A percentile compares a stretch with the other conserved stretches of the same genome.
phyloP scores from a whole-genome alignment of 176 grass and related monocot species.

The Leersia perrieri region DNA sequence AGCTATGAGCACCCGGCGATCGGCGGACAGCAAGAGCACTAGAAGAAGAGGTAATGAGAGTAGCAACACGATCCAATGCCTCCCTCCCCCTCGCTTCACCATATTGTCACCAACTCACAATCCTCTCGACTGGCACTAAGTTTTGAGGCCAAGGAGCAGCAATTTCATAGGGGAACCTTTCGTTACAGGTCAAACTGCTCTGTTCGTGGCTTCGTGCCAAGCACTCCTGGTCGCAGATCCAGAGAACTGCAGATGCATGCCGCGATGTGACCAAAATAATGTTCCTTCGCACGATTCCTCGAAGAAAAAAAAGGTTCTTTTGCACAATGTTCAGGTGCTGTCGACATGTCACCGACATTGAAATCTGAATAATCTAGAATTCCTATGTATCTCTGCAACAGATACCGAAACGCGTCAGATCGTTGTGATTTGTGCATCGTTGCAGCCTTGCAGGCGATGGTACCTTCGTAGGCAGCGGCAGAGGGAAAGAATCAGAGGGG shows the following conservation, averaged over 20 bases:
- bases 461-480: too few relatives aligned
- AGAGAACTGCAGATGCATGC: not conserved
- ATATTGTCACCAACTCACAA: not conserved
- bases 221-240: not conserved
- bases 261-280: not conserved
- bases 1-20: not conserved
- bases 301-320: too few relatives aligned
- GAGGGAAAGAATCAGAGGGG: too few relatives aligned
- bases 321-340: not conserved
- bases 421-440: not conserved
- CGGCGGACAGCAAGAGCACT: not conserved
- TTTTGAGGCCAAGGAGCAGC: not conserved
- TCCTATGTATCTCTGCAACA: not conserved
- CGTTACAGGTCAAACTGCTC: slow-evolving; percentile 12
- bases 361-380: not conserved
- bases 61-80: not conserved
- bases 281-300: not conserved
- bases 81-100: not conserved
- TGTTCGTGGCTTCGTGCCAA: not conserved
- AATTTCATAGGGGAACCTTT: slow-evolving; percentile 5
- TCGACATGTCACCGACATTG: too few relatives aligned
- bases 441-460: too few relatives aligned
- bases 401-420: not conserved
- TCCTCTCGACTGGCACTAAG: not conserved
- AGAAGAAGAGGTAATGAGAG: slow-evolving; percentile 5